phyloP scores from a whole-genome alignment of 176 grass and related monocot genomes.

The Neostapfia colusana region DNA sequence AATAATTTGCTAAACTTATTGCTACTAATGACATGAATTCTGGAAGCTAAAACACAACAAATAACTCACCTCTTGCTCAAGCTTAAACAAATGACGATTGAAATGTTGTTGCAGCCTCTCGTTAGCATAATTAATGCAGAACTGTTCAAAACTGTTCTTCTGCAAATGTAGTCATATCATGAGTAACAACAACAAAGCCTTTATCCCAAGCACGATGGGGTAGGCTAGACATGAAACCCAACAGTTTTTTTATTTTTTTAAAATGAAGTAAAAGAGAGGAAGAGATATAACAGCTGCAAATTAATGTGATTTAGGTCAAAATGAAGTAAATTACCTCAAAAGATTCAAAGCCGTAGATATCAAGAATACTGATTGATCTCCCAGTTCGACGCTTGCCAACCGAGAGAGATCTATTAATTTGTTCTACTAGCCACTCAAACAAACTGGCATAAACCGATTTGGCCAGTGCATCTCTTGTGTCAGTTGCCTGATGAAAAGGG shows the following conservation, averaged over 20 bases:
- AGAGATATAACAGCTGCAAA: no score
- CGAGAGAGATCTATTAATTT: conserved; percentile 95
- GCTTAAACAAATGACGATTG: conserved; percentile 97
- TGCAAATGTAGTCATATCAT: conserved; percentile 38
- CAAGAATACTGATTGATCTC: conserved; percentile 98
- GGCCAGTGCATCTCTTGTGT: conserved; percentile 87
- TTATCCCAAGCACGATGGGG: no score
- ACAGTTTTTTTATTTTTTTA: no score
- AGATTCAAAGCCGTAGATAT: conserved; percentile 98
- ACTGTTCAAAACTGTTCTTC: conserved; percentile 98
- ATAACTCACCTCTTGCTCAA: conserved; percentile 78
- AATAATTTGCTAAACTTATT: neutral
- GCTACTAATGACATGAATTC: neutral
- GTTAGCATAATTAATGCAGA: conserved; percentile 99
- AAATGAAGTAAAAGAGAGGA: no score
- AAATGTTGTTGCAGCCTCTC: conserved; percentile 99
- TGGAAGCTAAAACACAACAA: conserved; percentile 28
- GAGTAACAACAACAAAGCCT: conserved; percentile 43
- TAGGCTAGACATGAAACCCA: no score
- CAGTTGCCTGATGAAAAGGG: conserved; percentile 60
- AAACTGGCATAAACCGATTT: conserved; percentile 96
- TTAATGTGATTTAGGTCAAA: conserved; percentile 30
- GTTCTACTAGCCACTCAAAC: conserved; percentile 95
- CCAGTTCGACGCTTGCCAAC: conserved; percentile 79
- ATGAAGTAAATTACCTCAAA: conserved; percentile 70